These are phyloP conservation scores for Phytophthora syringae DNA, from an alignment of 352 stramenopile species.

Conservation along the genomic window DNA sequence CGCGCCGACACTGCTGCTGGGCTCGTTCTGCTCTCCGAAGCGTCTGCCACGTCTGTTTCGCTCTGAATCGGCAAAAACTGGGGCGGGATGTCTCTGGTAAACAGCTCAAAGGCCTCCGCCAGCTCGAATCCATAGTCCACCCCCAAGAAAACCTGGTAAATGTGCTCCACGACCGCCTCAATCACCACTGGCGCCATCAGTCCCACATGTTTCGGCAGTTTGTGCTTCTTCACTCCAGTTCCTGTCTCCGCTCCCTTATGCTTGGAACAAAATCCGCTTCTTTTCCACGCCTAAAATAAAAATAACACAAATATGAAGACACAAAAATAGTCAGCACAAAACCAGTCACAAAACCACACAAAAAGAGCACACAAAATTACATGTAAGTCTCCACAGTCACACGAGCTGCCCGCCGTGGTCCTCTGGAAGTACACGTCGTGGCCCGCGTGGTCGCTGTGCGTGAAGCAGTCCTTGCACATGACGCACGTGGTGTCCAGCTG, in stretches of 20 bases:
- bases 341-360: conserved; percentile 1
- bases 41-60: conserved; percentile 42
- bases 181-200: conserved; percentile 66
- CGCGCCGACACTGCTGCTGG: conserved; percentile 10
- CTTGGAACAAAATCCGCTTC: conserved; percentile 77
- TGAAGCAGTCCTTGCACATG: conserved; percentile 89
- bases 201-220: conserved; percentile 69
- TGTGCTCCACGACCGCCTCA: conserved; percentile 77
- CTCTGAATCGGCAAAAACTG: conserved; percentile 50
- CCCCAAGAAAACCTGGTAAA: conserved; percentile 73
- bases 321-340: conserved; percentile 7
- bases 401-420: conserved; percentile 86
- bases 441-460: conserved; percentile 75
- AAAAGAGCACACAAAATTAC: conserved; percentile 48
- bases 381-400: conserved; percentile 85
- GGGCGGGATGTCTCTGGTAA: conserved; percentile 64
- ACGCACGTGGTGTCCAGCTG: conserved; percentile 87
- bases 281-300: conserved; percentile 88
- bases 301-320: background rate
- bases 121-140: conserved; percentile 78
- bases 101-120: conserved; percentile 70
- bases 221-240: conserved; percentile 49
- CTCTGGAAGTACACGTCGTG: conserved; percentile 90
- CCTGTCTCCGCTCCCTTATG: conserved; percentile 69
- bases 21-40: conserved; percentile 7